Percentiles rank a stretch among this genome's conserved stretches.
These are phyloP conservation scores for Boletus sensibilis DNA, from an alignment of 768 basidiomycete genomes.

Conservation along the genomic window DNA sequence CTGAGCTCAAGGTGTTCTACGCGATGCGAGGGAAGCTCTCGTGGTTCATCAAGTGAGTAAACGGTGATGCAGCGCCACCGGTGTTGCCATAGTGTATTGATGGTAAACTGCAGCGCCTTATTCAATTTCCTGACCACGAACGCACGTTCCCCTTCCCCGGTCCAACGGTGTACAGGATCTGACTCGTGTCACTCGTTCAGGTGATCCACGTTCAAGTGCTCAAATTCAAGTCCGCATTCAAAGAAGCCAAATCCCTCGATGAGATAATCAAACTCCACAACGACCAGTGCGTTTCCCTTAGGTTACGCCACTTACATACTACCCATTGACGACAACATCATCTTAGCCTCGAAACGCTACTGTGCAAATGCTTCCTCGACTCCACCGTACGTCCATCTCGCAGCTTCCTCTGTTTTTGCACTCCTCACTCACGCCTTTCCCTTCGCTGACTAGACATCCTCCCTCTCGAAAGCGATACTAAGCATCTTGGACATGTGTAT, in stretches of 20 bases:
- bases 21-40: constrained; percentile 73
- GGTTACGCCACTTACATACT: background rate
- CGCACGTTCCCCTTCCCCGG: constrained; percentile 39
- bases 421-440: background rate
- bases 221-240: constrained; percentile 57
- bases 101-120: constrained; percentile 45
- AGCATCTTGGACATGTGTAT: constrained; percentile 74
- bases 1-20: constrained; percentile 68
- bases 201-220: constrained; percentile 65
- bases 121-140: constrained; percentile 73
- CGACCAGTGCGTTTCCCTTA: constrained; percentile 53
- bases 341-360: constrained; percentile 57
- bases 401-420: background rate
- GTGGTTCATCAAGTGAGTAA: constrained; percentile 83
- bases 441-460: constrained; percentile 49
- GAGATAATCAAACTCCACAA: constrained; percentile 72
- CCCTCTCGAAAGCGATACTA: constrained; percentile 63
- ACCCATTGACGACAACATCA: constrained; percentile 1
- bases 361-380: constrained; percentile 62
- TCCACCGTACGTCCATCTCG: constrained; percentile 44
- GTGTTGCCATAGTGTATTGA: background rate
- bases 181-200: constrained; percentile 35
- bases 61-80: background rate
- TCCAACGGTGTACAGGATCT: background rate
- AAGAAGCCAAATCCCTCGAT: constrained; percentile 61